These are phyloP conservation scores for Tardiomyces blankii DNA, from an alignment of 1,139 yeast species.

Conservation along the genomic window DNA sequence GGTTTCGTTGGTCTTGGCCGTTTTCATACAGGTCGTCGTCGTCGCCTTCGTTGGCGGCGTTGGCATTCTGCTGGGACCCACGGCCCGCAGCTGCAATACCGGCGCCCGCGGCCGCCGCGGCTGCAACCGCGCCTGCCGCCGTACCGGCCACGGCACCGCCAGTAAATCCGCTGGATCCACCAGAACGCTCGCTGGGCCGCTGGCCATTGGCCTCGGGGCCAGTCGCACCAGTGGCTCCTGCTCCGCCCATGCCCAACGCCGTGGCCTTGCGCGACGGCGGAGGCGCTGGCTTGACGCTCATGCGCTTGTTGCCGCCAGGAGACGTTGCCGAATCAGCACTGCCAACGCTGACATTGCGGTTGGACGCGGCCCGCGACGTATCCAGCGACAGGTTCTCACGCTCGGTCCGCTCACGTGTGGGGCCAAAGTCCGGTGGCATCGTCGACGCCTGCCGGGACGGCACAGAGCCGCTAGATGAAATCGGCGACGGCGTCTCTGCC, in stretches of 20 bases:
- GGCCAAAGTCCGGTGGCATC: neutral
- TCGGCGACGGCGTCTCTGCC: neutral
- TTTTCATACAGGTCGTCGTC: conserved; percentile 8
- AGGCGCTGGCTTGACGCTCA: neutral
- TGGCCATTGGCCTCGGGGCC: neutral
- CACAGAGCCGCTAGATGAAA: neutral
- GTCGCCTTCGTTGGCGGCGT: conserved; percentile 8
- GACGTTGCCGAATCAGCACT: neutral
- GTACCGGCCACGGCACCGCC: neutral
- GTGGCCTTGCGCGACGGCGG: neutral
- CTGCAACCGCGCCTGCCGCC: neutral
- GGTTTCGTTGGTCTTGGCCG: conserved; percentile 6
- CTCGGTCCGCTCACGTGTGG: neutral
- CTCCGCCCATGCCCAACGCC: neutral
- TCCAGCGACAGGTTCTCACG: neutral
- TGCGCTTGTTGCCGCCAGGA: neutral
- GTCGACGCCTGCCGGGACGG: neutral
- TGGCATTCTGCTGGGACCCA: neutral
- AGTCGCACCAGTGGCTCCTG: neutral
- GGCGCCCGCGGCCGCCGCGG: neutral
- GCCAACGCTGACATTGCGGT: neutral
- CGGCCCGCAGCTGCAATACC: neutral
- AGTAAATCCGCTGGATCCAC: too few species aligned
- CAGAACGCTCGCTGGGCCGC: neutral
- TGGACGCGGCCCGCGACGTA: neutral